These are phyloP conservation scores for Geotrichum candidum DNA, from an alignment of 1,139 yeast genomes.

Conservation along the genomic window DNA sequence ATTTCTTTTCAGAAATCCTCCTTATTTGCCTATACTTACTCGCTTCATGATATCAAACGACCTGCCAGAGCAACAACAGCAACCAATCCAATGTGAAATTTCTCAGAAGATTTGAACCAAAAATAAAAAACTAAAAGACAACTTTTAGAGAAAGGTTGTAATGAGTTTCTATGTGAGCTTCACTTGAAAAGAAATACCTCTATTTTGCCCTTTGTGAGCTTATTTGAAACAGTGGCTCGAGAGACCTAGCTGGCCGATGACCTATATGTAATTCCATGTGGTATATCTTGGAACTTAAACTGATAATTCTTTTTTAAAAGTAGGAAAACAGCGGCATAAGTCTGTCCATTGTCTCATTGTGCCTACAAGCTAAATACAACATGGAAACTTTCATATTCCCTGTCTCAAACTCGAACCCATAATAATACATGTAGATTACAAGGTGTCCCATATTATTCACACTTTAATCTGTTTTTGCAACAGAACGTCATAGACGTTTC, in stretches of 20 bases:
- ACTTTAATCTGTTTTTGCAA: neutral
- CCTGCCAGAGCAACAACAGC: too few species aligned
- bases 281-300: neutral
- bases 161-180: neutral
- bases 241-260: neutral
- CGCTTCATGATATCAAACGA: too few species aligned
- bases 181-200: neutral
- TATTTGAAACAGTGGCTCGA: neutral
- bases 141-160: too few species aligned
- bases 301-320: neutral
- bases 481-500: neutral
- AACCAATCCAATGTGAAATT: too few species aligned
- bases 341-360: neutral
- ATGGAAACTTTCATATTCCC: neutral
- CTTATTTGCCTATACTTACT: too few species aligned
- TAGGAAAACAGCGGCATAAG: neutral
- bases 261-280: neutral
- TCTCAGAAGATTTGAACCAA: too few species aligned
- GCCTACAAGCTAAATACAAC: neutral
- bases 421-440: neutral
- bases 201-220: neutral
- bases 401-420: neutral
- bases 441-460: neutral
- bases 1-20: too few species aligned
- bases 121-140: too few species aligned